phyloP scores from a whole-genome alignment of 2,329 filamentous ascomycete species.

The Neurospora sp. region DNA sequence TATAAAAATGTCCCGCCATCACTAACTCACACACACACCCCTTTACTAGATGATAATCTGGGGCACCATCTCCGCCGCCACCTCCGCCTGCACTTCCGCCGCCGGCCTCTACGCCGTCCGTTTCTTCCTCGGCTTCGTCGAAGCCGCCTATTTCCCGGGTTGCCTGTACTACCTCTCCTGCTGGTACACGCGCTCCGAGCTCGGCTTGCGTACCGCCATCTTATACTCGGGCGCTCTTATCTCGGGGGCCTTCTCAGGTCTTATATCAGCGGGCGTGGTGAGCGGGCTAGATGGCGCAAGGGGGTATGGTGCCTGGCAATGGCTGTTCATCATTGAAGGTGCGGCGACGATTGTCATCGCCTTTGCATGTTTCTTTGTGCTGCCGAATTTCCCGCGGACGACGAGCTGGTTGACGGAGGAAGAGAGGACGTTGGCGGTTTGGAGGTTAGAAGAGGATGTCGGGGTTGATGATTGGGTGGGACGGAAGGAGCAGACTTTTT shows the following conservation, averaged over 20 bases:
- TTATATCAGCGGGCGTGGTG: conserved; percentile 50
- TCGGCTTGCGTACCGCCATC: conserved; percentile 48
- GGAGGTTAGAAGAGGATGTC: conserved; percentile 52
- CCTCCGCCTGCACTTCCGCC: conserved; percentile 25
- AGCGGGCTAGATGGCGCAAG: conserved; percentile 43
- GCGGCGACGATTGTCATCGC: conserved; percentile 49
- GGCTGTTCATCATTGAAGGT: conserved; percentile 59
- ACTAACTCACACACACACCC: not conserved
- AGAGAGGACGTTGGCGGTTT: conserved; percentile 46
- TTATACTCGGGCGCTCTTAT: conserved; percentile 50
- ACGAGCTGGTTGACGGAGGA: conserved; percentile 42
- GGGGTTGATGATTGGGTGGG: conserved; percentile 54
- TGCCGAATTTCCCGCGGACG: conserved; percentile 36
- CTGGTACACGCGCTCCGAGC: conserved; percentile 59
- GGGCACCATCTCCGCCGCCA: conserved; percentile 35
- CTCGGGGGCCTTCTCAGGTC: conserved; percentile 55
- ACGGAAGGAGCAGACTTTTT: conserved; percentile 44
- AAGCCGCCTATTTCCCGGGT: conserved; percentile 26
- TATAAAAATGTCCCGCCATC: too few relatives aligned
- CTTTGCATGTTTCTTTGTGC: conserved; percentile 39
- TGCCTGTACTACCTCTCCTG: conserved; percentile 45
- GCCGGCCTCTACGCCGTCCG: conserved; percentile 29
- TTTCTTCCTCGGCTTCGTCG: conserved; percentile 34
- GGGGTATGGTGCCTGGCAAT: conserved; percentile 50
- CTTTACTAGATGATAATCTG: conserved; percentile 35